These are phyloP conservation scores for Hamamelis virginiana DNA, from an alignment of 164 flowering plant genomes.

Conservation along the genomic window DNA sequence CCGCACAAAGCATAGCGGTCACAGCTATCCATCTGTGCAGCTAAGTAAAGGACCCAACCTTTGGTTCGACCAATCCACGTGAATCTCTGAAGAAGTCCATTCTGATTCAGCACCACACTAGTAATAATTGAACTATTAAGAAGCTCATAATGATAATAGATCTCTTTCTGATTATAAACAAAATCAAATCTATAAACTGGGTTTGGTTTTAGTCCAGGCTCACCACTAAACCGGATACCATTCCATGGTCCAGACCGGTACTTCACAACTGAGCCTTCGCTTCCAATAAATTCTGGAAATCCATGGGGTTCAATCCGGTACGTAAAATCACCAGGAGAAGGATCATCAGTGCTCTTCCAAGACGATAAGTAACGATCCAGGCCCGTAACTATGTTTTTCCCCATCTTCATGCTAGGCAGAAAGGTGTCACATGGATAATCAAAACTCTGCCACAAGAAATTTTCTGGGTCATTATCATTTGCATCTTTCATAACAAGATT, in stretches of 20 bases:
- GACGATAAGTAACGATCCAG: slow-evolving; percentile 23
- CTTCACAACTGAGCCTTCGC: slow-evolving; percentile 1
- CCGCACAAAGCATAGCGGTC: slow-evolving; percentile 32
- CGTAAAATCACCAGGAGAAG: slow-evolving; percentile 26
- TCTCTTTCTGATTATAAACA: slow-evolving; percentile 17
- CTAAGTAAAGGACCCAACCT: slow-evolving; percentile 2
- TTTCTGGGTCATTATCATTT: not conserved
- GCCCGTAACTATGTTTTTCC: slow-evolving; percentile 24
- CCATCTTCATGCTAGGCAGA: slow-evolving; percentile 37
- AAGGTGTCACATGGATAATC: slow-evolving; percentile 33
- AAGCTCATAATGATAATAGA: slow-evolving; percentile 17
- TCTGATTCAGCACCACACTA: slow-evolving; percentile 8
- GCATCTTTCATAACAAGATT: slow-evolving; percentile 25
- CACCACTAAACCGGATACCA: slow-evolving; percentile 26
- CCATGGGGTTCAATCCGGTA: slow-evolving; percentile 23
- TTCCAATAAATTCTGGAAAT: slow-evolving; percentile 22
- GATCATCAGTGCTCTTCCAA: slow-evolving; percentile 41
- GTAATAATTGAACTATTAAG: slow-evolving; percentile 9
- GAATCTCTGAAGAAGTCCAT: slow-evolving; percentile 2
- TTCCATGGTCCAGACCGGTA: slow-evolving; percentile 34
- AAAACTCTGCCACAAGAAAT: slow-evolving; percentile 34
- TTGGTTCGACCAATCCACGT: slow-evolving; percentile 5
- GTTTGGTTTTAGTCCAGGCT: slow-evolving; percentile 8
- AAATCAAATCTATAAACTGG: slow-evolving; percentile 7
- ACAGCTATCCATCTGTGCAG: slow-evolving; percentile 15